Base-by-base conservation (phyloP, 306 rosid genomes). In the Urtica urens region DNA sequence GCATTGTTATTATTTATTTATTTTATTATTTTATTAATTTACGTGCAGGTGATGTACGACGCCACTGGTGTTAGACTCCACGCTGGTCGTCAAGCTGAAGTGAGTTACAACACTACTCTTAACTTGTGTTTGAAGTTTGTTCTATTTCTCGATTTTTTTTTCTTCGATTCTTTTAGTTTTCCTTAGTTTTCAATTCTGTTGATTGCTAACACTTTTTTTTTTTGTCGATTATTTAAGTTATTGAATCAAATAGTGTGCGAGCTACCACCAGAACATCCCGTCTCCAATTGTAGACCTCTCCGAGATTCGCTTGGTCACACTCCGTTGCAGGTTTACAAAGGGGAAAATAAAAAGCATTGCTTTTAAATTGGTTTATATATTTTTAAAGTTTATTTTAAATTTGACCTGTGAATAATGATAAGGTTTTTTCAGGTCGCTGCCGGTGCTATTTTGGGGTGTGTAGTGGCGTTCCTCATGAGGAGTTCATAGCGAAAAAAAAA, bases 31-130 rank as follows among this genome's bases (percentile, higher is more conserved):
- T n/a, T n/a, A n/a, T n/a, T n/a, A n/a, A n/a, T 42, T 49, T 35
- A 19, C 41, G 59, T 55, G 57, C 70, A 72, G 78, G 78, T 72
- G 56, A 72, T 72, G 73, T 72, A 72, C 35, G 78, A 72, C 47
- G 78, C 78, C 43, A 56, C 78, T 41, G 78, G 78, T 52, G 73
- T 72, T 26, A 51, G 78, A 62, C 73, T 72, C 44, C 78, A 72
- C 53, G 78, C 73, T 21, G 78, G 78, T 23, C 78, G 73, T 42
- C 78, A 72, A 66, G 78, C 78, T 31, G 78, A 72, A 63, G 78
- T 72, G 51, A 61, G 72, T 24, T 54, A n/a, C n/a, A n/a, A n/a
- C n/a, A 20, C 10, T 19, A 6, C 45, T 23, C 10, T 53, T 13
- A 18, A 22, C 37, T 39, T 6, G 14, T 26, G 13, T 29, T 3